These are phyloP conservation scores for Myriosclerotinia duriaeana DNA, from an alignment of 2,329 filamentous ascomycete species.

Conservation along the genomic window DNA sequence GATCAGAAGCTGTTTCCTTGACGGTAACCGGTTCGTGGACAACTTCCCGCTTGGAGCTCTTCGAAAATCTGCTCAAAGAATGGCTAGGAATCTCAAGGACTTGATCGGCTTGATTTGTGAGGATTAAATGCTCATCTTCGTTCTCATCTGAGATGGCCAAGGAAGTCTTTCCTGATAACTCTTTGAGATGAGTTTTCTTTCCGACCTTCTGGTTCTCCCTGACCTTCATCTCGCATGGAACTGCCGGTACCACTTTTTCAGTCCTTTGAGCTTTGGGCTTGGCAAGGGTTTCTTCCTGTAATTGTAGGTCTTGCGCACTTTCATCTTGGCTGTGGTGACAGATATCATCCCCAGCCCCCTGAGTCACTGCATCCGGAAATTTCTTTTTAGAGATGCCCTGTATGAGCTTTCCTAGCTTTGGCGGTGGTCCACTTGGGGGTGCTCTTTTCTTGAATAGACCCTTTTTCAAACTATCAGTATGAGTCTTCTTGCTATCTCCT, in stretches of 20 bases:
- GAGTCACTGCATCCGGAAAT: neutral
- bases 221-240: neutral
- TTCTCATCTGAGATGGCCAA: neutral
- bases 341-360: neutral
- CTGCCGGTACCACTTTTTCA: neutral
- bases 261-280: neutral
- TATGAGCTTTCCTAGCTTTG: neutral
- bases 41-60: neutral
- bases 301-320: neutral
- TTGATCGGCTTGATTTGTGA: neutral
- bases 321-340: neutral
- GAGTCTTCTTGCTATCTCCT: neutral
- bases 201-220: neutral
- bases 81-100: neutral
- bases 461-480: neutral
- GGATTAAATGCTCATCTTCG: too few species aligned
- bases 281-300: neutral
- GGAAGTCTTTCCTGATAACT: neutral
- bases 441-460: neutral
- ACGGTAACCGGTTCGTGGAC: neutral
- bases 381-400: neutral
- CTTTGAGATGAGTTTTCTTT: neutral
- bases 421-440: neutral
- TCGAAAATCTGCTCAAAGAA: neutral
- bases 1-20: neutral